Conservation (phyloP, 2,329 filamentous ascomycete species). For the Thermothelomyces thermophilus region DNA sequence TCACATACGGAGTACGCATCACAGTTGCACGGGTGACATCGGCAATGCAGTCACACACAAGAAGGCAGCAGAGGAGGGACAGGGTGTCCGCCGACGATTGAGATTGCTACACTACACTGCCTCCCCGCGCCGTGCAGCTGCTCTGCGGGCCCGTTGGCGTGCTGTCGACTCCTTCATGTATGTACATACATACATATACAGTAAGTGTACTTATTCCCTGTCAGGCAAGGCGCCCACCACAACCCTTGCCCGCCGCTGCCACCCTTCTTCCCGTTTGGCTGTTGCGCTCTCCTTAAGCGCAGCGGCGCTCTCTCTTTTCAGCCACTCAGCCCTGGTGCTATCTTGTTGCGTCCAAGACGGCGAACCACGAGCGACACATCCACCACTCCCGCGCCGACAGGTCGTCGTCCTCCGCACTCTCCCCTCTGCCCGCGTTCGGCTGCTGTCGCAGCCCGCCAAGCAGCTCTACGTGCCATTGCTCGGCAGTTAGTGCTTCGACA, state of each 20-base stretch:
- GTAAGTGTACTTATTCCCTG: conserved; percentile 6
- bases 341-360: not conserved
- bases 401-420: too few relatives aligned
- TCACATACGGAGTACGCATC: too few relatives aligned
- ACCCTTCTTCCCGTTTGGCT: conserved; percentile 13
- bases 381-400: conserved; percentile 17
- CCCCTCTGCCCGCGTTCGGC: conserved; percentile 13
- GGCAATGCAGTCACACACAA: too few relatives aligned
- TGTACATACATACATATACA: not conserved
- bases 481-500: conserved; percentile 9
- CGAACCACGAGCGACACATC: conserved; percentile 12
- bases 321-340: conserved; percentile 1
- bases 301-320: conserved; percentile 14
- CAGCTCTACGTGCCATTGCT: conserved; percentile 9
- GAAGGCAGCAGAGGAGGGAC: not conserved
- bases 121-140: conserved; percentile 6
- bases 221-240: conserved; percentile 10
- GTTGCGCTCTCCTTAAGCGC: conserved; percentile 15
- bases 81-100: not conserved
- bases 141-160: conserved; percentile 9
- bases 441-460: conserved; percentile 10
- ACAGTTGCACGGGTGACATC: too few relatives aligned
- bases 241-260: conserved; percentile 8
- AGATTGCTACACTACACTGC: not conserved
- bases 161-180: not conserved